Evolutionary conservation across 257 asterid species (phyloP).

Genomic region (Linaria vulgaris): DNA sequence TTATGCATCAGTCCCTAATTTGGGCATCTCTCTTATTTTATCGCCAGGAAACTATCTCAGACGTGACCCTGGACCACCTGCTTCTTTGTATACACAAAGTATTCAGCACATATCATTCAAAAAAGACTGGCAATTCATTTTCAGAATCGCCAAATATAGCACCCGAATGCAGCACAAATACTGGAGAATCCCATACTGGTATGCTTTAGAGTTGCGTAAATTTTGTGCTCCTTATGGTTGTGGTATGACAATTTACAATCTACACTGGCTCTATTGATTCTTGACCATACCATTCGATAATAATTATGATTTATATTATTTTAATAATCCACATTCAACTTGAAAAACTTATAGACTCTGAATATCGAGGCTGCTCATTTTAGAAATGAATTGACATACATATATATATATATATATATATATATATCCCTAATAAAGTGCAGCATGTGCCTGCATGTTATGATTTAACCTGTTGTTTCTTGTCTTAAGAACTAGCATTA

Average conservation of each 20-base stretch:
- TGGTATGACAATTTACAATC: neutral
- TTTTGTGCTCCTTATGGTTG: slow-evolving; percentile 11
- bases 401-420: no score
- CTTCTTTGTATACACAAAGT: slow-evolving; percentile 54
- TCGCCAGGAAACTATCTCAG: slow-evolving; percentile 47
- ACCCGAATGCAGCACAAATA: slow-evolving; percentile 29
- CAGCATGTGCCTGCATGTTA: neutral
- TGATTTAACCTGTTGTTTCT: neutral
- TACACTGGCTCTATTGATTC: slow-evolving; percentile 4
- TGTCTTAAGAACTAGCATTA: slow-evolving; percentile 1
- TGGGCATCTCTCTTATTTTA: slow-evolving; percentile 20
- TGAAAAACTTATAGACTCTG: slow-evolving; percentile 1
- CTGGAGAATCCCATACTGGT: slow-evolving; percentile 41
- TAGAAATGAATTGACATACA: slow-evolving; percentile 2
- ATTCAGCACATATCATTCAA: slow-evolving; percentile 33
- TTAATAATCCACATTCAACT: slow-evolving; percentile 8
- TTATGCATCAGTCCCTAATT: slow-evolving; percentile 24
- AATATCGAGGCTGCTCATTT: neutral
- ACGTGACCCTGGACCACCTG: slow-evolving; percentile 55
- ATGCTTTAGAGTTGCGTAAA: slow-evolving; percentile 24
- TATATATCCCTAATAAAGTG: slow-evolving; percentile 7
- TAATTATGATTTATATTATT: slow-evolving; percentile 1
- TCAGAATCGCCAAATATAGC: slow-evolving; percentile 25
- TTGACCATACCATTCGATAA: neutral
- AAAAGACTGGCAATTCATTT: slow-evolving; percentile 28